Evolutionary conservation across 371 early-diverging fungal species (phyloP).

Genomic region (Mucor indicus): DNA sequence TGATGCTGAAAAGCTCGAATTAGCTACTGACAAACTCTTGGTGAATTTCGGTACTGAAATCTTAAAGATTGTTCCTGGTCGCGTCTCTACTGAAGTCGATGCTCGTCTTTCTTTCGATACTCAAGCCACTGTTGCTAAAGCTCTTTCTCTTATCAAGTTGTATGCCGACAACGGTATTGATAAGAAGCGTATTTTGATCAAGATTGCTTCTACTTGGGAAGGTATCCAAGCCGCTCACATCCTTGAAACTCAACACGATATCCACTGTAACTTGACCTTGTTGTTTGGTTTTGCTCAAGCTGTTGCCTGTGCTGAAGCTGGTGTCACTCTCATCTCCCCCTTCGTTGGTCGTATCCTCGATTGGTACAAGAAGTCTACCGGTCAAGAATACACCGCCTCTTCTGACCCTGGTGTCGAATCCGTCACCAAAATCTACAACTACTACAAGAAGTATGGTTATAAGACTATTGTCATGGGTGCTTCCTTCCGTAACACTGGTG

Average conservation of each 20-base stretch:
- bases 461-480: conserved; percentile 99
- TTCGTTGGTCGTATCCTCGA: conserved; percentile 98
- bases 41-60: conserved; percentile 97
- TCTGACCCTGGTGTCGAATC: conserved; percentile 94
- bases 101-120: conserved; percentile 94
- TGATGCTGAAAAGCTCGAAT: conserved; percentile 70
- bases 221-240: conserved; percentile 95
- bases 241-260: conserved; percentile 84
- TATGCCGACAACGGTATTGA: conserved; percentile 85
- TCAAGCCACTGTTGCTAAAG: conserved; percentile 91
- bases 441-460: conserved; percentile 96
- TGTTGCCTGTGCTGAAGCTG: conserved; percentile 97
- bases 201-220: conserved; percentile 98
- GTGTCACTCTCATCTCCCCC: conserved; percentile 95
- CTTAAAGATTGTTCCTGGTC: conserved; percentile 95
- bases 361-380: conserved; percentile 93
- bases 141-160: conserved; percentile 82
- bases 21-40: conserved; percentile 91
- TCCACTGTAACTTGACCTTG: conserved; percentile 98
- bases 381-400: conserved; percentile 66
- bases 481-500: conserved; percentile 95
- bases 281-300: conserved; percentile 93
- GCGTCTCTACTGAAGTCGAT: conserved; percentile 98
- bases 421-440: conserved; percentile 94
- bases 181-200: conserved; percentile 93